Conservation (phyloP, 768 basidiomycete genomes). For the Auriscalpium microsporum region DNA sequence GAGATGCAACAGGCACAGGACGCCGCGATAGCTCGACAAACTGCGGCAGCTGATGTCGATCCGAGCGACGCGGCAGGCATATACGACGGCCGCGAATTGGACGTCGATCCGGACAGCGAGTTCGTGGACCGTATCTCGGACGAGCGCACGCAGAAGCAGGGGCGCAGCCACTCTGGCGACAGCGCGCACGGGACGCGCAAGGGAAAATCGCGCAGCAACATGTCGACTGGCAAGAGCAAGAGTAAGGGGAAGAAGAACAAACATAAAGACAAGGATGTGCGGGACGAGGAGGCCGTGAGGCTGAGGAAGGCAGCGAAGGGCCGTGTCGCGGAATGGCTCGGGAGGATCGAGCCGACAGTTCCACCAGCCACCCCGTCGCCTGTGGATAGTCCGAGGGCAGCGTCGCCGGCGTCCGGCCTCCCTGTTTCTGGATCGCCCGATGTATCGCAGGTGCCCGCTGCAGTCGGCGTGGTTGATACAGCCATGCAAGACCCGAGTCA, state of each 20-base stretch:
- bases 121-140: neutral
- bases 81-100: neutral
- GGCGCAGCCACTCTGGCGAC: slow-evolving; percentile 5
- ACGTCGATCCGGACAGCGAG: slow-evolving; percentile 2
- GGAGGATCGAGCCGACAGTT: slow-evolving; percentile 48
- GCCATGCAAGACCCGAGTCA: neutral
- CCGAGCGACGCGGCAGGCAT: slow-evolving; percentile 1
- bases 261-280: slow-evolving; percentile 10
- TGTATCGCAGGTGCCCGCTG: neutral
- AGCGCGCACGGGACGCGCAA: slow-evolving; percentile 14
- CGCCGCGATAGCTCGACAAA: slow-evolving; percentile 36
- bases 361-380: slow-evolving; percentile 26
- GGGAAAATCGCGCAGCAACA: slow-evolving; percentile 7
- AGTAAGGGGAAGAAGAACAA: slow-evolving; percentile 18
- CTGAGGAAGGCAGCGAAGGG: slow-evolving; percentile 49
- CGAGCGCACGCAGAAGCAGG: slow-evolving; percentile 12
- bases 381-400: neutral
- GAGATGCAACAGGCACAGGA: slow-evolving; percentile 17
- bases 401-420: neutral
- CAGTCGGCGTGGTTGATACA: neutral
- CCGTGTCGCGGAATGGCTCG: slow-evolving; percentile 73
- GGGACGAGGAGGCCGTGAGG: slow-evolving; percentile 29
- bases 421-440: neutral
- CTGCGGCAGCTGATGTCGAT: slow-evolving; percentile 26
- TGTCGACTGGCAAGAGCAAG: slow-evolving; percentile 8